Conservation (phyloP, 805 yeast species). For the Citeromyces nyonsensis region DNA sequence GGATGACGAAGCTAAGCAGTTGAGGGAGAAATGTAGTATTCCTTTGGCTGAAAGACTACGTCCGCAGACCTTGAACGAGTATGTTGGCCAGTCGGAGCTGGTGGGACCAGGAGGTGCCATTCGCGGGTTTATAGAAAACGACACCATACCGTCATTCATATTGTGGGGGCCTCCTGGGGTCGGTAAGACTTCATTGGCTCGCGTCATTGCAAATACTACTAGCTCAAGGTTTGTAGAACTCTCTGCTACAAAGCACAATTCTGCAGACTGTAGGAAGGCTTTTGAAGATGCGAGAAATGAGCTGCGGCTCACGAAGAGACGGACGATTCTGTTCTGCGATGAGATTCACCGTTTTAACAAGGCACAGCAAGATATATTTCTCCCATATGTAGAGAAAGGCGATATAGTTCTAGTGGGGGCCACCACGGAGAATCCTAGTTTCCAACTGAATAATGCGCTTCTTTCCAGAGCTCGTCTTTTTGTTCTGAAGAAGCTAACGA, state of each 20-base stretch:
- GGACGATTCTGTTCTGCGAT: conserved; percentile 72
- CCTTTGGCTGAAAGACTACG: conserved; percentile 75
- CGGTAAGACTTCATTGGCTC: conserved; percentile 70
- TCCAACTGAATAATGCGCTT: conserved; percentile 68
- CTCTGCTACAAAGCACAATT: conserved; percentile 69
- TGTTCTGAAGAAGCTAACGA: conserved; percentile 37
- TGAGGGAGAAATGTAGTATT: conserved; percentile 9
- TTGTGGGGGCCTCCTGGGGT: conserved; percentile 96
- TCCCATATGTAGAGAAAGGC: conserved; percentile 79
- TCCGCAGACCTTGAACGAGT: conserved; percentile 56
- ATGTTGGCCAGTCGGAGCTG: conserved; percentile 76
- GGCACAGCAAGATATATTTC: conserved; percentile 75
- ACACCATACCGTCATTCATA: conserved; percentile 73
- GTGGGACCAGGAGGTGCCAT: conserved; percentile 53
- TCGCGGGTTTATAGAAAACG: conserved; percentile 43
- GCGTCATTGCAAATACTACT: conserved; percentile 39
- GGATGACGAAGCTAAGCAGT: conserved; percentile 5
- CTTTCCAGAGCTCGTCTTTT: conserved; percentile 76
- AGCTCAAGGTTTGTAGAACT: conserved; percentile 56
- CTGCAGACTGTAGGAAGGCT: conserved; percentile 48
- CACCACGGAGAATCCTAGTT: conserved; percentile 92
- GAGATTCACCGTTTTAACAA: conserved; percentile 85
- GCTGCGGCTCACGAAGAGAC: conserved; percentile 27
- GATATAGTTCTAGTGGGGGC: conserved; percentile 79
- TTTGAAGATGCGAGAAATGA: conserved; percentile 34